Conservation (phyloP, 495 filamentous ascomycete genomes). For the Aspergillus saccharolyticus region DNA sequence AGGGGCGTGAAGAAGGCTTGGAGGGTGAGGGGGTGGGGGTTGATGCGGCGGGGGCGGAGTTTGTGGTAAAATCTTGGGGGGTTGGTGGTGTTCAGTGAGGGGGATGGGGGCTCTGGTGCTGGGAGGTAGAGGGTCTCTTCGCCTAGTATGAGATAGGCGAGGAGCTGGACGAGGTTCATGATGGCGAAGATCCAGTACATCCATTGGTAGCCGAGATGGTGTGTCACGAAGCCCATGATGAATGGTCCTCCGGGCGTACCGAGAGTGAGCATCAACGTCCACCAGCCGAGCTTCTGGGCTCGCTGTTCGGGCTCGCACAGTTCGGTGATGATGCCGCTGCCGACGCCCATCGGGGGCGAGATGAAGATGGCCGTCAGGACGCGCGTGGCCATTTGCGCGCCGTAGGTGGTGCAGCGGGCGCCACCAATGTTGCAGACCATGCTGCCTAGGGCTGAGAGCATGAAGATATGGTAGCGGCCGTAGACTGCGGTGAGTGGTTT, state of each 20-base stretch:
- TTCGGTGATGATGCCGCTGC: conserved; percentile 30
- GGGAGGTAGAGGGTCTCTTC: conserved; percentile 27
- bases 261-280: conserved; percentile 30
- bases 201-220: conserved; percentile 29
- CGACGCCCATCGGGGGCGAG: conserved; percentile 30
- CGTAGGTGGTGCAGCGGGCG: conserved; percentile 27
- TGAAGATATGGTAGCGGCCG: conserved; percentile 27
- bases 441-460: conserved; percentile 28
- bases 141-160: conserved; percentile 23
- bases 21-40: conserved; percentile 8
- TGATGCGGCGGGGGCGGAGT: conserved; percentile 21
- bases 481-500: conserved; percentile 27
- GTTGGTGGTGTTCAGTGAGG: neutral
- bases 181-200: conserved; percentile 36
- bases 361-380: conserved; percentile 29
- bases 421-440: conserved; percentile 34
- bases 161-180: conserved; percentile 26
- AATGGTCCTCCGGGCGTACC: conserved; percentile 30
- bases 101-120: conserved; percentile 2
- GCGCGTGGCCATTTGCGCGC: conserved; percentile 25
- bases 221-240: conserved; percentile 30
- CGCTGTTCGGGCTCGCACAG: conserved; percentile 25
- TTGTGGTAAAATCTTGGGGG: conserved; percentile 12
- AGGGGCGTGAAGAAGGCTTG: conserved; percentile 24
- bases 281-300: conserved; percentile 30